These are phyloP conservation scores for Solanum gandarillasii DNA, from an alignment of 257 asterid species.

Conservation along the genomic window DNA sequence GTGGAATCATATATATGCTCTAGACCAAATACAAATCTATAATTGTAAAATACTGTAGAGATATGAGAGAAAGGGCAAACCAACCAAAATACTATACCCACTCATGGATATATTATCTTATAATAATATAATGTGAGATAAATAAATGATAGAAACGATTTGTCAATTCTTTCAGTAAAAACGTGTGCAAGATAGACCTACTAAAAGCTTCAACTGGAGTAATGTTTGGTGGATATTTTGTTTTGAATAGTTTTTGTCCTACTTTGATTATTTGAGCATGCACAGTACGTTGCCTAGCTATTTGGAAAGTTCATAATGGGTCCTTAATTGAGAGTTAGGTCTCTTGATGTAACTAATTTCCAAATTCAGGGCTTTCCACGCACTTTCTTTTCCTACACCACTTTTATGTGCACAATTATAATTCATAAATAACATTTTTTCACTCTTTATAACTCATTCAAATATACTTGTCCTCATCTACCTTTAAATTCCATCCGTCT, in stretches of 20 bases:
- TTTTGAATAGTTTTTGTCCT: not conserved
- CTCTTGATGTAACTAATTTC: not conserved
- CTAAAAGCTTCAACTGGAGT: not conserved
- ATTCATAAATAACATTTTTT: not conserved
- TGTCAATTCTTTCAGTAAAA: not conserved
- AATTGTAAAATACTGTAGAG: not conserved
- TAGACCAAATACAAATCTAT: not conserved
- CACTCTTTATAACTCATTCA: not conserved
- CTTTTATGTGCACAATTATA: not conserved
- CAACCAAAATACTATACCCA: not conserved
- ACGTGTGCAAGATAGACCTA: not conserved
- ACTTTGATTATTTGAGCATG: not conserved
- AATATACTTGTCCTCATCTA: not conserved
- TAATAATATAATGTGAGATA: too few relatives aligned
- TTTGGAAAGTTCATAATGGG: not conserved
- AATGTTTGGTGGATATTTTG: not conserved
- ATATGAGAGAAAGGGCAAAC: not conserved
- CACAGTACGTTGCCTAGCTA: not conserved
- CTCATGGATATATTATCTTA: not conserved
- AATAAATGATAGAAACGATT: not conserved
- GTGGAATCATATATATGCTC: not conserved
- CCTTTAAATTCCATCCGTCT: not conserved
- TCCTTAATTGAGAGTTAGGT: not conserved
- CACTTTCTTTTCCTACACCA: not conserved
- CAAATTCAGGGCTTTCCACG: not conserved